Evolutionary conservation across 345 rosid genomes (phyloP).

Genomic region (Populus ilicifolia): DNA sequence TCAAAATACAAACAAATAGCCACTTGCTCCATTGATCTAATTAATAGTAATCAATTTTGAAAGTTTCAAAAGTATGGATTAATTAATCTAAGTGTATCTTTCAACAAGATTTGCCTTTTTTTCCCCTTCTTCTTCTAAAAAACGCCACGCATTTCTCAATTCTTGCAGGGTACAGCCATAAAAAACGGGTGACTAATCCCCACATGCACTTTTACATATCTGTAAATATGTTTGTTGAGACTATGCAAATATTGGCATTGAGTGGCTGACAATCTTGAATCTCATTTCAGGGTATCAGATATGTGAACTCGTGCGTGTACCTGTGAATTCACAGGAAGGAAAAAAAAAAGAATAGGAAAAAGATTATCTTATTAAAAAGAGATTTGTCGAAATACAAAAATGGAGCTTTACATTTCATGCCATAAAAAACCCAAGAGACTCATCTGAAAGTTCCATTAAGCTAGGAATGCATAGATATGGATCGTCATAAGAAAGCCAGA

Average conservation of each 20-base stretch:
- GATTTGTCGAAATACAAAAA: not conserved
- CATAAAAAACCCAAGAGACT: conserved; percentile 19
- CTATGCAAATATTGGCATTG: not conserved
- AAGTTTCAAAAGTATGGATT: not conserved
- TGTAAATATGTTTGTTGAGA: not conserved
- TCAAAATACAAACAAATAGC: no score
- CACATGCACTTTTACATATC: not conserved
- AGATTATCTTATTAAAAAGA: not conserved
- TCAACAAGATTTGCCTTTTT: not conserved
- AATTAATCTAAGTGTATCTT: no score
- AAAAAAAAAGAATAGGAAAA: not conserved
- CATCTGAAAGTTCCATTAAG: conserved; percentile 19
- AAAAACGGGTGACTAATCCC: not conserved
- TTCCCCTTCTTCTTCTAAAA: not conserved
- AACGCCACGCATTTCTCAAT: not conserved
- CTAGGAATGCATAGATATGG: not conserved
- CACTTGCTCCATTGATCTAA: no score
- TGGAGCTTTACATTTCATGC: conserved; percentile 9
- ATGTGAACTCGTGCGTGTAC: not conserved
- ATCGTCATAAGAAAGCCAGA: conserved; percentile 17
- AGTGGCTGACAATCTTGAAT: not conserved
- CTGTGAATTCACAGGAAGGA: not conserved
- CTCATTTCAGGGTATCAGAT: not conserved
- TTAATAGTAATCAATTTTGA: no score
- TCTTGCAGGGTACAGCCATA: not conserved